Conservation (phyloP, 1,284 basidiomycete species). For the Schizophyllum amplum region DNA sequence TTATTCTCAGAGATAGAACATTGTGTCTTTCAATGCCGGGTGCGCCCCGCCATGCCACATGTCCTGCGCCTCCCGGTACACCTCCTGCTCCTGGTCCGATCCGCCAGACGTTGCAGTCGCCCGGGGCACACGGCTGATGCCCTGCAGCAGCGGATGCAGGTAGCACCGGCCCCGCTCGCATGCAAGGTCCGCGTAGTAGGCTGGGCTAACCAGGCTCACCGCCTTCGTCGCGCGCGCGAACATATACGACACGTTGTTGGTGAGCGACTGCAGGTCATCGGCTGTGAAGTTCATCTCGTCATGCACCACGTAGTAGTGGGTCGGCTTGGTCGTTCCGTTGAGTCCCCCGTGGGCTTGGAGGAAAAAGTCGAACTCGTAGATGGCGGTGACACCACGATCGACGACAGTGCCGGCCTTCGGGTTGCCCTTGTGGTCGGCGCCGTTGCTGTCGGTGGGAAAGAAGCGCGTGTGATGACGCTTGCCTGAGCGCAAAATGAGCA, state of each 20-base stretch:
- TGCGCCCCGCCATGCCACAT: slow-evolving; percentile 54
- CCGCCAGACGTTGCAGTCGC: slow-evolving; percentile 17
- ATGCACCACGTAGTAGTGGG: slow-evolving; percentile 72
- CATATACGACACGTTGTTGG: slow-evolving; percentile 63
- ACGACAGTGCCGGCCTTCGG: slow-evolving; percentile 70
- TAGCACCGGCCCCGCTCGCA: slow-evolving; percentile 76
- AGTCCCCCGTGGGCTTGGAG: slow-evolving; percentile 63
- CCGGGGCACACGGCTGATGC: slow-evolving; percentile 30
- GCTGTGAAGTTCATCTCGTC: slow-evolving; percentile 63
- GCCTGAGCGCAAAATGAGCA: slow-evolving; percentile 21
- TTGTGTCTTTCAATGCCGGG: slow-evolving; percentile 42
- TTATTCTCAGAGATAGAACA: slow-evolving; percentile 59
- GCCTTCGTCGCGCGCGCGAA: slow-evolving; percentile 76
- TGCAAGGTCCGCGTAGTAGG: slow-evolving; percentile 69
- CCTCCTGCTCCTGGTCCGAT: slow-evolving; percentile 36
- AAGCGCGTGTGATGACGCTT: slow-evolving; percentile 83
- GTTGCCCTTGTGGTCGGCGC: slow-evolving; percentile 58
- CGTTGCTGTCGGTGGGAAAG: slow-evolving; percentile 50
- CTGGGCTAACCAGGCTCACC: slow-evolving; percentile 70
- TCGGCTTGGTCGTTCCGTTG: slow-evolving; percentile 59
- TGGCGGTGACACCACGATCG: slow-evolving; percentile 58
- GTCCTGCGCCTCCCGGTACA: slow-evolving; percentile 40
- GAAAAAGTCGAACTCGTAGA: slow-evolving; percentile 75
- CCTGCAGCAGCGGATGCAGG: slow-evolving; percentile 55
- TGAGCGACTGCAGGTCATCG: slow-evolving; percentile 56